A percentile compares a stretch with the other conserved stretches of the same genome.
Evolutionary conservation across 768 basidiomycete species (phyloP).

Genomic region (Russula virescens): DNA sequence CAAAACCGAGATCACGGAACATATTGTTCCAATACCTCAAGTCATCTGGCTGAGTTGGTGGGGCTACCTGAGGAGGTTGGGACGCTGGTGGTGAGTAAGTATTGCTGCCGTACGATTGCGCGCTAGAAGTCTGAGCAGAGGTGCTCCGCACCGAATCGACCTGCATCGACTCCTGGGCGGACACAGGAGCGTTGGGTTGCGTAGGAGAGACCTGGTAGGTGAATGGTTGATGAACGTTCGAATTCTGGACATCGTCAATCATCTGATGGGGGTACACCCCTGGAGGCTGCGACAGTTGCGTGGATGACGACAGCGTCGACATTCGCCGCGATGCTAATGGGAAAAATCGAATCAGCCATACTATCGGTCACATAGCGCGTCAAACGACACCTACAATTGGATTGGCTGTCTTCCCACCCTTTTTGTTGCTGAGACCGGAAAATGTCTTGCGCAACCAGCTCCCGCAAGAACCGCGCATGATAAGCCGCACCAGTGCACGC

Average conservation of each 20-base stretch:
- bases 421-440: slow-evolving; percentile 39
- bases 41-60: slow-evolving; percentile 39
- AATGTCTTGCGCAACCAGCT: slow-evolving; percentile 58
- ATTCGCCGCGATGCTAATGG: slow-evolving; percentile 13
- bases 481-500: slow-evolving; percentile 64
- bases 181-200: background rate
- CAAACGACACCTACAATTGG: slow-evolving; percentile 3
- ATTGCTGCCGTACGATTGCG: slow-evolving; percentile 5
- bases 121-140: slow-evolving; percentile 24
- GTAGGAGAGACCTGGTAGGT: slow-evolving; percentile 11
- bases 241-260: slow-evolving; percentile 13
- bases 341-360: background rate
- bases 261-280: slow-evolving; percentile 13
- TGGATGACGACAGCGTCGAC: slow-evolving; percentile 5
- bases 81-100: slow-evolving; percentile 2
- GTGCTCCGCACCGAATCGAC: slow-evolving; percentile 7
- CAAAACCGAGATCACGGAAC: slow-evolving; percentile 69
- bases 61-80: background rate
- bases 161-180: slow-evolving; percentile 17
- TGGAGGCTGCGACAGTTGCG: slow-evolving; percentile 11
- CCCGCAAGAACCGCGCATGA: slow-evolving; percentile 74
- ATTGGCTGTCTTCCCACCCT: slow-evolving; percentile 10
- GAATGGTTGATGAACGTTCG: background rate
- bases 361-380: background rate
- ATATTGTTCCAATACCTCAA: slow-evolving; percentile 68